These are phyloP conservation scores for Diplodia mutila DNA, from an alignment of 2,329 filamentous ascomycete genomes.

Conservation along the genomic window DNA sequence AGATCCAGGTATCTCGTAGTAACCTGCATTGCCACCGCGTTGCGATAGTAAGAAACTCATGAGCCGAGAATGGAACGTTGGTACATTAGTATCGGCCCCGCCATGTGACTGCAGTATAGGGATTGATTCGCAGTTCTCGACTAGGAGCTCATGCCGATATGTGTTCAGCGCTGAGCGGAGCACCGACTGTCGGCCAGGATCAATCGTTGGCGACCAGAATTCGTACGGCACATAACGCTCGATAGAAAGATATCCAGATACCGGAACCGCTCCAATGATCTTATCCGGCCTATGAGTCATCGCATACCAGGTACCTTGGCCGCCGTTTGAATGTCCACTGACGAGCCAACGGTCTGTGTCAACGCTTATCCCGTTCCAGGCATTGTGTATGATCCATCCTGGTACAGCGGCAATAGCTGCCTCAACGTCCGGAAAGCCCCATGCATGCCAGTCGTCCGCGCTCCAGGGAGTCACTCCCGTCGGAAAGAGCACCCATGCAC, in stretches of 20 bases:
- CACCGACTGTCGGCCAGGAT: constrained; percentile 54
- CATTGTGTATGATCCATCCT: constrained; percentile 53
- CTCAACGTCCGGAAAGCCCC: constrained; percentile 61
- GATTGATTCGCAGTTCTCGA: constrained; percentile 56
- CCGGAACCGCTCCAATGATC: constrained; percentile 58
- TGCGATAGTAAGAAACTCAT: constrained; percentile 56
- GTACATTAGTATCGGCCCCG: constrained; percentile 61
- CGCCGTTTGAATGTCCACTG: constrained; percentile 63
- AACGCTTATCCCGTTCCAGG: constrained; percentile 55
- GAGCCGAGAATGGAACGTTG: constrained; percentile 59
- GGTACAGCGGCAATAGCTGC: constrained; percentile 55
- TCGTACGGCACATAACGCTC: constrained; percentile 63
- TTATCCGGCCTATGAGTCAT: constrained; percentile 61
- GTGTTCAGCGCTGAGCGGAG: constrained; percentile 54
- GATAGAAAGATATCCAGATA: constrained; percentile 63
- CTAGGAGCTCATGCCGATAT: constrained; percentile 60
- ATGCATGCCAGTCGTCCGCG: constrained; percentile 65
- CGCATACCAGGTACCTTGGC: constrained; percentile 62
- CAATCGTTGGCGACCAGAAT: constrained; percentile 56
- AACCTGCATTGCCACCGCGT: constrained; percentile 48
- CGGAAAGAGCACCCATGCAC: constrained; percentile 60
- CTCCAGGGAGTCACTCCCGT: constrained; percentile 63
- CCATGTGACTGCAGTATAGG: constrained; percentile 62
- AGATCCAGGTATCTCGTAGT: constrained; percentile 54
- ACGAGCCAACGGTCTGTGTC: constrained; percentile 56